Base-by-base conservation (phyloP, 2,329 filamentous ascomycete species). In the Arthrobotrys sphaeroides region DNA sequence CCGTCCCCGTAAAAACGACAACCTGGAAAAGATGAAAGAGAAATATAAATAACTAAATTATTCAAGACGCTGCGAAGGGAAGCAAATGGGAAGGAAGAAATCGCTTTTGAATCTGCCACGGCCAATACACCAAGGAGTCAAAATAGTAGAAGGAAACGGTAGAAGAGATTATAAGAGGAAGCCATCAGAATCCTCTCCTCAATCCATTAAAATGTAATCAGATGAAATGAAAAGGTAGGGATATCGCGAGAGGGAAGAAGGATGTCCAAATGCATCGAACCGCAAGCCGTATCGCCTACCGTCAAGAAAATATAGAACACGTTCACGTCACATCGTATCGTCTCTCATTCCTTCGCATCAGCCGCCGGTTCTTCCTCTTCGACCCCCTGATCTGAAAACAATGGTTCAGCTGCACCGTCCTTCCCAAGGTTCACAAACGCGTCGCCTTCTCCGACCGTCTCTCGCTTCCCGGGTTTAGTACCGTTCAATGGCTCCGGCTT, bases 351-450 rank as follows among this genome's bases (percentile, higher is more conserved):
- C 55, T 61, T 59, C 22, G 24, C 68, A 28, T 59, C 43, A 38
- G 53, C 5, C 61, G 31, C 43, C 43, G 33, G 45, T 20, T 53
- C 28, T 12, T 57, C 64, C 12, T 53, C 28, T 12, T 57, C 64
- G 40, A 57, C 26, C 33, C 33, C 69, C 51, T 22, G 22, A 22
- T 73, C 69, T 61, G 62, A 47, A 64, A 74, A 74, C 55, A 74
- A 67, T 42, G 70, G 70, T 47, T 67, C 70, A 68, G 70, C 70
- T 28, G 70, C 70, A 45, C 70, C 70, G 40, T 59, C 70, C 45
- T 62, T 62, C 57, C 70, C 70, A 57, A 74, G 61, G 20, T 67
- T 74, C 47, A 74, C 70, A 74, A 74, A 74, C 38, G 70, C 70
- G 16, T 74, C 70, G 16, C 70, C 45, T 36, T 74, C 70, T 2